A percentile compares a stretch with the other conserved stretches of the same genome.
These are phyloP conservation scores for Aspergillus viridinutans DNA, from an alignment of 2,329 filamentous ascomycete species.

Conservation along the genomic window DNA sequence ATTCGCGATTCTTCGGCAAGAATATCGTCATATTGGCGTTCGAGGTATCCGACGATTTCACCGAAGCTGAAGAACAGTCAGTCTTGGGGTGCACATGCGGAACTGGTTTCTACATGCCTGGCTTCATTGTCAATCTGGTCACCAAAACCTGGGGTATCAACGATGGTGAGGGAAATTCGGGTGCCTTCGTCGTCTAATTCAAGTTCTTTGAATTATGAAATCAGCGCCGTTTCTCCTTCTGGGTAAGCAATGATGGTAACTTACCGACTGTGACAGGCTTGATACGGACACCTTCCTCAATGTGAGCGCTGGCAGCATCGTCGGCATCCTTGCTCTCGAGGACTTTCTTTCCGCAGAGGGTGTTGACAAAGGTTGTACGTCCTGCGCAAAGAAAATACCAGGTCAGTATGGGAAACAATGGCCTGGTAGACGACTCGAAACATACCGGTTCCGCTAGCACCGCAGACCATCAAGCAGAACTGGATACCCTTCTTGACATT, in stretches of 20 bases:
- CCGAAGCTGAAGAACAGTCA: conserved; percentile 64
- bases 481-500: conserved; percentile 99
- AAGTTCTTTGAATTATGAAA: conserved; percentile 58
- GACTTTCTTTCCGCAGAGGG: conserved; percentile 91
- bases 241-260: conserved; percentile 30
- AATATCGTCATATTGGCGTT: conserved; percentile 99
- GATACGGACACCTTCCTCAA: conserved; percentile 97
- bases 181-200: conserved; percentile 98
- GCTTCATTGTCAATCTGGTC: conserved; percentile 99
- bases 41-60: conserved; percentile 96
- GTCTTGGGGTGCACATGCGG: conserved; percentile 9
- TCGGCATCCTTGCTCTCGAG: conserved; percentile 89
- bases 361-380: conserved; percentile 98
- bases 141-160: conserved; percentile 96
- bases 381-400: conserved; percentile 50
- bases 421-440: conserved; percentile 4
- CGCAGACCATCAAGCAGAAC: conserved; percentile 99
- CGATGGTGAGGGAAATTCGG: conserved; percentile 94
- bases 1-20: conserved; percentile 98
- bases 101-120: conserved; percentile 56
- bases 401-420: conserved; percentile 12
- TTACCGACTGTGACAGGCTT: conserved; percentile 96
- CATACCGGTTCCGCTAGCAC: conserved; percentile 95
- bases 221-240: conserved; percentile 24
- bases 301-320: conserved; percentile 78